Conservation (phyloP, 192 early-diverging fungal genomes). For the Physocladia obscura region DNA sequence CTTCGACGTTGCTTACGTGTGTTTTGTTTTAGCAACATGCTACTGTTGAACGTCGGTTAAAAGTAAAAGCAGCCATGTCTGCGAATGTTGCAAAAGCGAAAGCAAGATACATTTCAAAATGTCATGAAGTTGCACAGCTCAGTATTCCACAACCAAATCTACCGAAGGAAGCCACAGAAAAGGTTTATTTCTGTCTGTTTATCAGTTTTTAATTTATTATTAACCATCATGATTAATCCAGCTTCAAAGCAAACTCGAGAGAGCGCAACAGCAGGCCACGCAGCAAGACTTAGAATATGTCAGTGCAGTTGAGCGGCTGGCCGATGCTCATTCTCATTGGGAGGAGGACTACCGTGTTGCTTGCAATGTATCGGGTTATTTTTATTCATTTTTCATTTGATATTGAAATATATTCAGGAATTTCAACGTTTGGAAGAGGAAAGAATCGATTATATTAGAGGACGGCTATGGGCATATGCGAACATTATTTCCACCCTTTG, state of each 20-base stretch:
- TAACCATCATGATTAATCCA: background rate
- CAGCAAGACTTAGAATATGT: conserved; percentile 51
- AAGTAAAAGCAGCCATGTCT: conserved; percentile 43
- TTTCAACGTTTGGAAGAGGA: conserved; percentile 58
- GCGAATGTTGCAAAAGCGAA: conserved; percentile 41
- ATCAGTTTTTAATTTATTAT: too few species aligned
- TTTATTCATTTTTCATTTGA: too few species aligned
- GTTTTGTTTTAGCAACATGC: conserved; percentile 41
- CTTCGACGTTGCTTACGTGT: too few species aligned
- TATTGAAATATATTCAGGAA: too few species aligned
- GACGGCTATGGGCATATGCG: conserved; percentile 51
- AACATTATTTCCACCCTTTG: conserved; percentile 54
- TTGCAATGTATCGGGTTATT: conserved; percentile 33
- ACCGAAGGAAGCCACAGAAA: conserved; percentile 43
- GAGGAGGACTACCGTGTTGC: conserved; percentile 41
- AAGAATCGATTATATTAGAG: conserved; percentile 49
- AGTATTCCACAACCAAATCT: conserved; percentile 15
- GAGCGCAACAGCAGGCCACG: conserved; percentile 40
- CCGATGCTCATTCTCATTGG: conserved; percentile 49
- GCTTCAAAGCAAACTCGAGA: conserved; percentile 24
- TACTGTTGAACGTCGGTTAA: conserved; percentile 44
- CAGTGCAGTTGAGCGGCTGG: conserved; percentile 40
- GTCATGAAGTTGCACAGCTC: conserved; percentile 39
- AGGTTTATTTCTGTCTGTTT: conserved; percentile 26
- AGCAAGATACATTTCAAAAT: conserved; percentile 50